Conservation (phyloP, 176 grass and related monocot species). For the Aegilops tauschii region DNA sequence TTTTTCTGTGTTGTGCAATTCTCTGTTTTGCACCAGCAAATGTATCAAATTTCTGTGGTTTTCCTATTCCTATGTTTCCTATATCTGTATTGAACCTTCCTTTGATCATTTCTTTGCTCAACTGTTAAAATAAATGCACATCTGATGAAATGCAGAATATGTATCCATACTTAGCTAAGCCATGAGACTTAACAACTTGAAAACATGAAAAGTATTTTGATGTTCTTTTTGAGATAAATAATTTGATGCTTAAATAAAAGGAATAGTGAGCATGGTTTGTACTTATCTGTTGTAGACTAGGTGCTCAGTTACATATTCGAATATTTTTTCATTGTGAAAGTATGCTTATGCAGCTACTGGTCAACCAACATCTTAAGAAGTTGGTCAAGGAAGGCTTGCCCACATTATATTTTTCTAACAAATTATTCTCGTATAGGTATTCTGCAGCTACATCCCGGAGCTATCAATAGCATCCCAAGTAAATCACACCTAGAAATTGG, state of each 20-base stretch:
- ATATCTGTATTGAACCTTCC: no score
- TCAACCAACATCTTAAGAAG: neutral
- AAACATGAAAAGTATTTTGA: conserved; percentile 1
- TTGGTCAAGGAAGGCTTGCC: neutral
- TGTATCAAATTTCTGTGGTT: no score
- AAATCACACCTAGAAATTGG: conserved; percentile 98
- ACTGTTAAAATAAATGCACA: no score
- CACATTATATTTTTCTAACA: conserved; percentile 23
- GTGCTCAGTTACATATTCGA: neutral
- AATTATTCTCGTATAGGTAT: conserved; percentile 55
- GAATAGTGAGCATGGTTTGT: neutral
- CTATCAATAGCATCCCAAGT: conserved; percentile 96
- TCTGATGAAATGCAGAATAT: no score
- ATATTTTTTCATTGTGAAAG: neutral
- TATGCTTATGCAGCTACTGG: neutral
- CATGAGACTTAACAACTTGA: neutral
- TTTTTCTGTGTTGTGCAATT: no score
- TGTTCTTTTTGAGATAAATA: neutral
- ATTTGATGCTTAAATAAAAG: conserved; percentile 6
- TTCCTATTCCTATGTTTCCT: no score
- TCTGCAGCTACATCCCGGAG: conserved; percentile 93
- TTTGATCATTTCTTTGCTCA: no score
- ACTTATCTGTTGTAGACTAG: neutral
- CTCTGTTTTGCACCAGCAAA: no score
- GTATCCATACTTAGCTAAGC: neutral